Evolutionary conservation across 331 rosid genomes (phyloP).

Genomic region (Prunus yedoensis): DNA sequence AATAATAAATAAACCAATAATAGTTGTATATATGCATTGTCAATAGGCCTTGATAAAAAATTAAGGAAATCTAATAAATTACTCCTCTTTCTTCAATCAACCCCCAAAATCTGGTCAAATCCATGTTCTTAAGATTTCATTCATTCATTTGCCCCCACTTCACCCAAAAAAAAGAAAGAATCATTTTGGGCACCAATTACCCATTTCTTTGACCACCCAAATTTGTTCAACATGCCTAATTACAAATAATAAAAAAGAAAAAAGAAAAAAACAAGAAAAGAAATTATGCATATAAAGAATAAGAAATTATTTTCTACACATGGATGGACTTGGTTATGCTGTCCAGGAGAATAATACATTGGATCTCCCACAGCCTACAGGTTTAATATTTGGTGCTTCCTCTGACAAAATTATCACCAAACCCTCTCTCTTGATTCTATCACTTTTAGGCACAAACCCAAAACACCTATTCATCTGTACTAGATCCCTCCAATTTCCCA

Average conservation of each 20-base stretch:
- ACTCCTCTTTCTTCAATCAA: background rate
- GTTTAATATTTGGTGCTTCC: background rate
- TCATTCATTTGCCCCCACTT: background rate
- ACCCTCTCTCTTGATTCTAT: background rate
- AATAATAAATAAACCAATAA: background rate
- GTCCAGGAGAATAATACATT: slow-evolving; percentile 1
- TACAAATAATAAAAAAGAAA: no score
- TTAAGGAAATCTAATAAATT: background rate
- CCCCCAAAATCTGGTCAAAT: slow-evolving; percentile 22
- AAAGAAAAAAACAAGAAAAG: background rate
- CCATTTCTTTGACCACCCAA: slow-evolving; percentile 2
- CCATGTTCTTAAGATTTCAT: slow-evolving; percentile 2
- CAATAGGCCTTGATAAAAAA: no score
- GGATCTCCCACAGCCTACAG: background rate
- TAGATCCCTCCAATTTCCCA: background rate
- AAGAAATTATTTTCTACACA: background rate
- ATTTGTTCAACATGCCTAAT: background rate
- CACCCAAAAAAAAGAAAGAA: background rate
- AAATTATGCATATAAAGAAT: background rate
- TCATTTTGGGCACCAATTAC: background rate
- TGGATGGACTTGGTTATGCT: background rate
- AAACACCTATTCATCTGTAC: no score
- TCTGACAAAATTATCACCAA: background rate
- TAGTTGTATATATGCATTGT: background rate
- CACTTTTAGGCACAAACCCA: background rate